phyloP scores from a whole-genome alignment of 768 basidiomycete species.

The Nidularia pulvinata region DNA sequence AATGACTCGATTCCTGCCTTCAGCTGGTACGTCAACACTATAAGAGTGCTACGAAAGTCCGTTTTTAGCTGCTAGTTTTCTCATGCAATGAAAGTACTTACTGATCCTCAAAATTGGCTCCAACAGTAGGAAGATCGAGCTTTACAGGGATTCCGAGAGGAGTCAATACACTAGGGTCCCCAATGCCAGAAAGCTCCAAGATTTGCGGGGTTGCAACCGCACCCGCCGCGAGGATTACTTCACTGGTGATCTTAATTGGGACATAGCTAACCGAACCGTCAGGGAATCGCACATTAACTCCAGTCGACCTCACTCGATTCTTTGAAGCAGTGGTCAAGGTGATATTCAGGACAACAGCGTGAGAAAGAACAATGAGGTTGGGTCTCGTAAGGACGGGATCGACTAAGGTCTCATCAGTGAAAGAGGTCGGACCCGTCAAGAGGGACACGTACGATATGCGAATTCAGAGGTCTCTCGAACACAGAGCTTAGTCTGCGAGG shows the following conservation, averaged over 20 bases:
- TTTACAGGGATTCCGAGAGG: constrained; percentile 8
- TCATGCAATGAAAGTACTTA: constrained; percentile 1
- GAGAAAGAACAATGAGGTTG: constrained; percentile 19
- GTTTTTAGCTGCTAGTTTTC: neutral
- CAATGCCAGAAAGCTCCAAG: constrained; percentile 13
- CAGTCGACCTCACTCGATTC: constrained; percentile 10
- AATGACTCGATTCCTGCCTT: constrained; percentile 23
- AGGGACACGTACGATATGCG: constrained; percentile 19
- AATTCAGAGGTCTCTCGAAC: constrained; percentile 25
- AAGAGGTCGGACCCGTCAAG: neutral
- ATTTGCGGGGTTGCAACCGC: constrained; percentile 16
- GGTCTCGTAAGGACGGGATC: constrained; percentile 17
- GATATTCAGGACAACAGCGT: constrained; percentile 19
- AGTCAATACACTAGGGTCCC: constrained; percentile 6
- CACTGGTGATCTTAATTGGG: constrained; percentile 10
- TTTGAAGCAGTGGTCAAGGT: constrained; percentile 2
- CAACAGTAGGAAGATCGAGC: constrained; percentile 10
- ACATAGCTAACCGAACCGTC: constrained; percentile 15
- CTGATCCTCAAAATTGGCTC: constrained; percentile 31
- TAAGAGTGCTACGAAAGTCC: constrained; percentile 15
- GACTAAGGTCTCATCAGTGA: constrained; percentile 8
- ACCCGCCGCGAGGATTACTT: constrained; percentile 26
- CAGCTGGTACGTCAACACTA: constrained; percentile 24
- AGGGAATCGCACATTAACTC: constrained; percentile 21
- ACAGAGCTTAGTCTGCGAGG: constrained; percentile 16